Conservation (phyloP, 1,139 yeast species). For the Kluyveromyces marxianus region DNA sequence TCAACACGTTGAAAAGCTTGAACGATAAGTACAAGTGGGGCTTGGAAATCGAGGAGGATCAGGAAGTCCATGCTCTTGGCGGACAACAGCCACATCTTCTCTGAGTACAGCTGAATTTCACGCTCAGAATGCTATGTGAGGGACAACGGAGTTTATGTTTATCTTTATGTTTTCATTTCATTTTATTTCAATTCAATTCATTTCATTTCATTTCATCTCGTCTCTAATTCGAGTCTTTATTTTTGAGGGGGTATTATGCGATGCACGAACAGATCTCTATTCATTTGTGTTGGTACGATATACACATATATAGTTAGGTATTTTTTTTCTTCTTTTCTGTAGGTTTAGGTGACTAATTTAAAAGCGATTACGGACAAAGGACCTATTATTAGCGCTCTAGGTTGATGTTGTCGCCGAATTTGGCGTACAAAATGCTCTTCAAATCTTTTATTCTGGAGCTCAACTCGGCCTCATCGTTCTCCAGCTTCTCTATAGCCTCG, state of each 20-base stretch:
- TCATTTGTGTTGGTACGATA: too few species aligned
- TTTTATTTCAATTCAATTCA: not conserved
- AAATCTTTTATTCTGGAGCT: conserved; percentile 50
- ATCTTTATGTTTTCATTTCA: not conserved
- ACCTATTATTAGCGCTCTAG: conserved; percentile 44
- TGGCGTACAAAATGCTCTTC: conserved; percentile 72
- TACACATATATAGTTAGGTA: too few species aligned
- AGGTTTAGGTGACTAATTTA: too few species aligned
- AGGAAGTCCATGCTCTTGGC: conserved; percentile 16
- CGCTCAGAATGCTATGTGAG: too few species aligned
- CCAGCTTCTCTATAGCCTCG: conserved; percentile 40
- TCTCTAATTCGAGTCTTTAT: too few species aligned
- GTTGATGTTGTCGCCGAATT: conserved; percentile 85
- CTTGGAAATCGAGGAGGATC: conserved; percentile 16
- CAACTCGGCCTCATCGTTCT: conserved; percentile 42
- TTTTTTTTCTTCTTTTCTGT: too few species aligned
- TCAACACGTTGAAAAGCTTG: conserved; percentile 18
- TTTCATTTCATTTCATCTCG: too few species aligned
- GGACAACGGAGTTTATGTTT: not conserved
- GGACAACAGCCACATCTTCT: not conserved
- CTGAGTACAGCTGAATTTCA: not conserved
- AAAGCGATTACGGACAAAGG: too few species aligned
- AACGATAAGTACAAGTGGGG: conserved; percentile 18
- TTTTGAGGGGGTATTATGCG: too few species aligned
- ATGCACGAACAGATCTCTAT: too few species aligned